phyloP scores from a whole-genome alignment of 2,329 filamentous ascomycete species.

The Lasiodiplodia gonubiensis region DNA sequence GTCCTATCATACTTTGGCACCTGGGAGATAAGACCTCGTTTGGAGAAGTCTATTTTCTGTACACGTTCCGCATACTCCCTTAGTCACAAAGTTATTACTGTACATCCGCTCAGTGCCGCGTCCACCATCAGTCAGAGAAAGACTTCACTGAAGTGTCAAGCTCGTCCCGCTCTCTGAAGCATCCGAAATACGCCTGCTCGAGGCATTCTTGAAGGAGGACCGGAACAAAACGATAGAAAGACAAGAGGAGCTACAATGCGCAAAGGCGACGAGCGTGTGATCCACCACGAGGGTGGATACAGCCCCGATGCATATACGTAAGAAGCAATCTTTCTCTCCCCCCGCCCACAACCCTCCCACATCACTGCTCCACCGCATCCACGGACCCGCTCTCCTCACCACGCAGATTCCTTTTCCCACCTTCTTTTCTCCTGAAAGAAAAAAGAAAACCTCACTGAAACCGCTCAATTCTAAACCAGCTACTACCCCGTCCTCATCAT shows the following conservation, averaged over 20 bases:
- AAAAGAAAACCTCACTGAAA: not conserved
- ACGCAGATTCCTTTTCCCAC: no score
- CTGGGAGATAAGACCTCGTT: no score
- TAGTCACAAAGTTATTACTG: no score
- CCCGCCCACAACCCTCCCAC: not conserved
- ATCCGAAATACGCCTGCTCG: not conserved
- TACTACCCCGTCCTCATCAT: slow-evolving; percentile 61
- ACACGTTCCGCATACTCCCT: no score
- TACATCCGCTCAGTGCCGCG: no score
- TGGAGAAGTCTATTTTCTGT: no score
- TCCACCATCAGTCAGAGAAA: no score
- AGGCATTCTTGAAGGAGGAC: not conserved
- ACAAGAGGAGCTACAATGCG: not conserved
- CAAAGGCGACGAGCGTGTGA: slow-evolving; percentile 34
- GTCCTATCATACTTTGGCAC: no score
- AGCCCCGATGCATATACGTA: slow-evolving; percentile 46
- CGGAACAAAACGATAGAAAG: not conserved
- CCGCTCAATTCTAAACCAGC: slow-evolving; percentile 15
- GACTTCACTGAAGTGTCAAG: accelerated
- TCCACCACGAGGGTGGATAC: slow-evolving; percentile 47
- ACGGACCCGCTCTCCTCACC: not conserved
- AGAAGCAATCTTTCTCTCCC: slow-evolving; percentile 28
- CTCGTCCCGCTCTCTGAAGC: not conserved
- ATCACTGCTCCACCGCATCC: not conserved
- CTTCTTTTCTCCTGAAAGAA: no score